A percentile compares a stretch with the other conserved stretches of the same genome.
Evolutionary conservation across 805 yeast species (phyloP).

Genomic region (Maudiozyma serrabonitensis): DNA sequence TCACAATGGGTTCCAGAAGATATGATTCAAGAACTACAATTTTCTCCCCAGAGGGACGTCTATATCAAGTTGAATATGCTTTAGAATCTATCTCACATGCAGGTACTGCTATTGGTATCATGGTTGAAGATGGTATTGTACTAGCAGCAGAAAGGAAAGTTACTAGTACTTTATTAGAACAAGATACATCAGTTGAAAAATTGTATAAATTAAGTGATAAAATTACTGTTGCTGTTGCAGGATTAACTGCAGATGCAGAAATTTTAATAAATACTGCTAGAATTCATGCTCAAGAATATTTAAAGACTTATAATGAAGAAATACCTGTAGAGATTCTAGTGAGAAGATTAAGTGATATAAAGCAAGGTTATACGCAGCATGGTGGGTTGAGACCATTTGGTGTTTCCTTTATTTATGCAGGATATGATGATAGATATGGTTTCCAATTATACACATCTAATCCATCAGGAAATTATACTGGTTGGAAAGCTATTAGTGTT

Average conservation of each 20-base stretch:
- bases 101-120: conserved; percentile 92
- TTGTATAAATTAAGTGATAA: conserved; percentile 76
- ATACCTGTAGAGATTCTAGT: conserved; percentile 91
- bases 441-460: conserved; percentile 91
- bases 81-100: conserved; percentile 96
- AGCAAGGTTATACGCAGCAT: conserved; percentile 97
- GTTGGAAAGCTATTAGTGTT: conserved; percentile 96
- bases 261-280: conserved; percentile 85
- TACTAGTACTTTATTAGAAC: conserved; percentile 84
- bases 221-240: conserved; percentile 91
- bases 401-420: conserved; percentile 92
- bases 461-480: conserved; percentile 95
- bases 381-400: conserved; percentile 99
- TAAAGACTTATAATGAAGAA: conserved; percentile 81
- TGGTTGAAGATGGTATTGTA: conserved; percentile 81
- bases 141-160: conserved; percentile 95
- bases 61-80: conserved; percentile 95
- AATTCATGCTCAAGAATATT: conserved; percentile 69
- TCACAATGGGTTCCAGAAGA: conserved; percentile 72
- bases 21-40: conserved; percentile 98
- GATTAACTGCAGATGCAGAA: conserved; percentile 94
- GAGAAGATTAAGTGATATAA: conserved; percentile 79
- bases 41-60: conserved; percentile 96
- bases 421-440: conserved; percentile 80
- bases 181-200: conserved; percentile 89